Conservation (phyloP, 352 stramenopile genomes). For the Globisporangium solare region DNA sequence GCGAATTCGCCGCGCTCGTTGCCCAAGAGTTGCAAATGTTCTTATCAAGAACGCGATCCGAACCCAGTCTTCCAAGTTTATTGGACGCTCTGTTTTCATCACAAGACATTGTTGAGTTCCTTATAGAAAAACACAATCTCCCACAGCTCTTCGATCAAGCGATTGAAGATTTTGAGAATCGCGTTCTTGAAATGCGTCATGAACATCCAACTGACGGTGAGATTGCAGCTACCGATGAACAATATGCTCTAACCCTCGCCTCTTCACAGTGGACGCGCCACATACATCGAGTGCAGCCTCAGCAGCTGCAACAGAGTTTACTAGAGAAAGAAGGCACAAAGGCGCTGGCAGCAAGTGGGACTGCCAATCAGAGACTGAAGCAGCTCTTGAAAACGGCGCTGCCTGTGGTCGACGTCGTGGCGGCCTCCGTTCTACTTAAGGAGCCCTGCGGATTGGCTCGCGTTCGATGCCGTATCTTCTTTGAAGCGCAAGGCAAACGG, state of each 20-base stretch:
- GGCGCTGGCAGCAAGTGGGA: conserved; percentile 1
- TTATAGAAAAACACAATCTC: conserved; percentile 5
- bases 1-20: neutral
- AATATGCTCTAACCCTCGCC: neutral
- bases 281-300: neutral
- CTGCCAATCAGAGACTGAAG: conserved; percentile 15
- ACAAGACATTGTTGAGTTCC: conserved; percentile 5
- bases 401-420: conserved; percentile 10
- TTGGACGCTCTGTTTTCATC: neutral
- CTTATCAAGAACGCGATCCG: neutral
- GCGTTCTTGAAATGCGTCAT: neutral
- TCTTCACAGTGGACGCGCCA: neutral
- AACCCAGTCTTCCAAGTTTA: neutral
- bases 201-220: neutral
- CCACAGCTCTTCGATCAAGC: neutral
- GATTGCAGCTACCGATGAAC: neutral
- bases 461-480: conserved; percentile 12
- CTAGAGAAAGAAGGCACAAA: neutral
- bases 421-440: conserved; percentile 9
- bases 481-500: conserved; percentile 17
- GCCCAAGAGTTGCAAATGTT: neutral
- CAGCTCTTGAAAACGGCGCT: conserved; percentile 15
- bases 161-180: neutral
- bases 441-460: neutral
- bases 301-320: neutral